Conservation (phyloP, 306 rosid species). For the Geum urbanum region DNA sequence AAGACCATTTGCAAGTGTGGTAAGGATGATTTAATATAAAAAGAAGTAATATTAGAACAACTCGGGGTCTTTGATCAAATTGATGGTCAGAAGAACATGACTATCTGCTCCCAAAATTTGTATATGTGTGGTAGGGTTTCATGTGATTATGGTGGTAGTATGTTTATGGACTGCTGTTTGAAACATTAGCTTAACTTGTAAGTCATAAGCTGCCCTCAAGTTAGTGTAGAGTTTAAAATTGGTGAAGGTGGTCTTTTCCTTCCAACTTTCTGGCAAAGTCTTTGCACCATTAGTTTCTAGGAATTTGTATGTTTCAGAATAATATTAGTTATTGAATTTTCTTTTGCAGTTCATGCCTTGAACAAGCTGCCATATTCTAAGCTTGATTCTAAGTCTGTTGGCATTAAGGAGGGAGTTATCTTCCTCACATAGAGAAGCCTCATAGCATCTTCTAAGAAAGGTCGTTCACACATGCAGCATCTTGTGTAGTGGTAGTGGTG, state of each 20-base stretch:
- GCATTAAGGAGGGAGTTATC: constrained; percentile 88
- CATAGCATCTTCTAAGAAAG: constrained; percentile 94
- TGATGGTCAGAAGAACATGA: background rate
- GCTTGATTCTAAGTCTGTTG: constrained; percentile 96
- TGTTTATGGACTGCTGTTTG: background rate
- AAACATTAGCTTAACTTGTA: background rate
- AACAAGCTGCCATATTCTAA: constrained; percentile 97
- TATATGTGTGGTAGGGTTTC: background rate
- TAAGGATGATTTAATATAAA: too few species aligned
- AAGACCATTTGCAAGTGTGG: too few species aligned
- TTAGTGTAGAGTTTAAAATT: background rate
- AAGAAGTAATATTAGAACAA: too few species aligned
- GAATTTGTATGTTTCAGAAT: background rate
- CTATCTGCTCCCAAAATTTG: background rate
- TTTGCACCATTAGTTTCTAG: background rate
- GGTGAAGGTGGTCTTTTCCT: background rate
- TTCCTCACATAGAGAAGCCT: constrained; percentile 93
- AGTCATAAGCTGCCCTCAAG: background rate
- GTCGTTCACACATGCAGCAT: constrained; percentile 91
- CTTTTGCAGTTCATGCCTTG: constrained; percentile 87
- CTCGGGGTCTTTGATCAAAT: background rate
- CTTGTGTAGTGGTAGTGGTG: constrained; percentile 99
- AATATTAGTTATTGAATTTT: background rate
- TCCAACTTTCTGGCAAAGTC: background rate
- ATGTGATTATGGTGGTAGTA: background rate